Evolutionary conservation across 2,329 filamentous ascomycete species (phyloP).

Genomic region (Diaporthe velutina): DNA sequence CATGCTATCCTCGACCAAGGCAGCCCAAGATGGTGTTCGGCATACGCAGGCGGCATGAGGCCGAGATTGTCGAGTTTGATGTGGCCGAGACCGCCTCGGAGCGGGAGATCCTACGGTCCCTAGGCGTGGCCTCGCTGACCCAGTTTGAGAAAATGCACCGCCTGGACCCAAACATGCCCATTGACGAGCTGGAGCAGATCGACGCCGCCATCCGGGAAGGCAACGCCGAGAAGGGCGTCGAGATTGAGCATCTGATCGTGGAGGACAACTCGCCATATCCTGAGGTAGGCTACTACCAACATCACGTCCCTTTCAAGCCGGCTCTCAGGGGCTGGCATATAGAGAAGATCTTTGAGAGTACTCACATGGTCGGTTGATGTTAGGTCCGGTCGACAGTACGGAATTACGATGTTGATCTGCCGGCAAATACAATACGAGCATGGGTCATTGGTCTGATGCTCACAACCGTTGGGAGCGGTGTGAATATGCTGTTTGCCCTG

Average conservation of each 20-base stretch:
- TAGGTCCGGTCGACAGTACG: slow-evolving; percentile 75
- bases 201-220: slow-evolving; percentile 68
- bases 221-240: slow-evolving; percentile 68
- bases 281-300: slow-evolving; percentile 60
- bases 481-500: slow-evolving; percentile 73
- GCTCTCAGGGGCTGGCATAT: not conserved
- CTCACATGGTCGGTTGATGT: slow-evolving; percentile 38
- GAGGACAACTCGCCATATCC: slow-evolving; percentile 77
- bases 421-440: slow-evolving; percentile 74
- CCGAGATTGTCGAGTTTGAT: slow-evolving; percentile 39
- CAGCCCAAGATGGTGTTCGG: slow-evolving; percentile 34
- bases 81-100: slow-evolving; percentile 39
- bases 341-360: not conserved
- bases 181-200: slow-evolving; percentile 72
- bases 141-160: slow-evolving; percentile 72
- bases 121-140: slow-evolving; percentile 56
- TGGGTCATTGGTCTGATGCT: slow-evolving; percentile 73
- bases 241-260: slow-evolving; percentile 69
- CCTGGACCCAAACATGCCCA: slow-evolving; percentile 75
- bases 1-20: slow-evolving; percentile 18
- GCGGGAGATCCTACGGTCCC: slow-evolving; percentile 38
- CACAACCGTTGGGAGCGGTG: slow-evolving; percentile 71
- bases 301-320: not conserved
- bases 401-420: slow-evolving; percentile 74
- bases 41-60: slow-evolving; percentile 37